These are phyloP conservation scores for Phytophthora tubulina DNA, from an alignment of 352 stramenopile species.

Conservation along the genomic window DNA sequence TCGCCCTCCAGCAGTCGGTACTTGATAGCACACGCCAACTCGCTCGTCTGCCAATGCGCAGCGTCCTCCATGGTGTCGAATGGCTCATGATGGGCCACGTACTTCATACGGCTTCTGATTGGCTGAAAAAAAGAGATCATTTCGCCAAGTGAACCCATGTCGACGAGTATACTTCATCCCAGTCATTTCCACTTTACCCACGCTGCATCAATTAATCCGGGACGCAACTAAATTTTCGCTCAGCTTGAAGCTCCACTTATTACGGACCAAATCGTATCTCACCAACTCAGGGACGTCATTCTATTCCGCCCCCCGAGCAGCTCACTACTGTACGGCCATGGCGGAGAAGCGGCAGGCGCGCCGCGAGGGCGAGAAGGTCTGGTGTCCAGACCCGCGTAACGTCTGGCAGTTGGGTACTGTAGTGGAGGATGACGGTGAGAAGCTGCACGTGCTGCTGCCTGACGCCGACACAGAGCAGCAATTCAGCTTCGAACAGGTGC, in stretches of 20 bases:
- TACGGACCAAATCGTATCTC: conserved; percentile 29
- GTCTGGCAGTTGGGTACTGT: conserved; percentile 90
- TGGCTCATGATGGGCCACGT: conserved; percentile 11
- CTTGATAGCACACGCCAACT: conserved; percentile 46
- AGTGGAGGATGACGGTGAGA: conserved; percentile 87
- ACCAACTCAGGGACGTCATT: conserved; percentile 30
- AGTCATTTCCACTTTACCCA: conserved; percentile 21
- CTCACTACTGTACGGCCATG: conserved; percentile 30
- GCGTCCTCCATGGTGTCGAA: conserved; percentile 25
- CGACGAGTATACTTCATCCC: conserved; percentile 6
- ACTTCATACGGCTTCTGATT: conserved; percentile 17
- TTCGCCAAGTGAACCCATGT: conserved; percentile 31
- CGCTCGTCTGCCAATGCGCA: conserved; percentile 49
- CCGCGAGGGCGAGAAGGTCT: conserved; percentile 90
- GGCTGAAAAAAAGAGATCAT: conserved; percentile 18
- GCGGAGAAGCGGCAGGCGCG: conserved; percentile 62
- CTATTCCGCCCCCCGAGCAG: conserved; percentile 22
- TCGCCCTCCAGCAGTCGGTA: conserved; percentile 49
- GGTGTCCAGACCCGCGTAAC: conserved; percentile 86
- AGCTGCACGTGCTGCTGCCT: conserved; percentile 84
- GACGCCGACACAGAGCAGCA: conserved; percentile 85
- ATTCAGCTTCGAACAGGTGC: conserved; percentile 83
- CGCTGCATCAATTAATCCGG: conserved; percentile 11
- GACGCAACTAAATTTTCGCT: conserved; percentile 11
- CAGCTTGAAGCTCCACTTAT: conserved; percentile 13